Base-by-base conservation (phyloP, 345 rosid species). In the Citrus sp. region DNA sequence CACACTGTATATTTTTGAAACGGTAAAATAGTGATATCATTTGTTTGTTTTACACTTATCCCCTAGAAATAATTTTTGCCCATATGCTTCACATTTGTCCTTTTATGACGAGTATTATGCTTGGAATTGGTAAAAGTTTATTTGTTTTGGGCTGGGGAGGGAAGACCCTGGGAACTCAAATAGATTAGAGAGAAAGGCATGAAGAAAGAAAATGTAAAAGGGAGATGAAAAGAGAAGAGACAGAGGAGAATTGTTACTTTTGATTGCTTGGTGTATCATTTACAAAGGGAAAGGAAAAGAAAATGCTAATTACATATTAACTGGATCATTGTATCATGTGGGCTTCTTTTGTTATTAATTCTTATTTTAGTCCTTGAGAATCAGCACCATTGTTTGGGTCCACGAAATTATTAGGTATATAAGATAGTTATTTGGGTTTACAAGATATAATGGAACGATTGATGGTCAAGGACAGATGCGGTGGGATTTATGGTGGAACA, bases 401-500 rank as follows among this genome's bases (percentile, higher is more conserved):
- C 37, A 24, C 42, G 28, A 66, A 5, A 54, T 62, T 54, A 55
- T 70, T 61, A 38, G 40, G 60, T 4, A 28, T 40, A 24, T 21
- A 13, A 19, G 12, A 56, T 55, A 35, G 67, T 56, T 78, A 46
- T 28, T 66, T 72, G 25, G 13, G 27, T 78, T 74, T 83, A 75
- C 89, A 94, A 98, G 99, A 78, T 80, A 90, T 56, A 96, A 96
- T 67, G 98, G 98, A 38, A 92, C 97, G 25, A 87, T 96, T 22
- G 98, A 96, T 80, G 99, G 99, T 65, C 98, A 93, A 80, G 99
- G 99, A 76, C 90, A 82, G 77, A 92, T 92, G 94, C 94, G 98
- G 99, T 96, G 98, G 99, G 98, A 94, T 19, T 84, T 91, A 80
- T 96, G 98, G 98, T 94, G 99, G 99, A 96, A 94, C 82, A 89